Evolutionary conservation across 2,329 filamentous ascomycete species (phyloP), one percentile per base, ranked within the genome.

Genomic region (Mycosphaerella sp.): DNA sequence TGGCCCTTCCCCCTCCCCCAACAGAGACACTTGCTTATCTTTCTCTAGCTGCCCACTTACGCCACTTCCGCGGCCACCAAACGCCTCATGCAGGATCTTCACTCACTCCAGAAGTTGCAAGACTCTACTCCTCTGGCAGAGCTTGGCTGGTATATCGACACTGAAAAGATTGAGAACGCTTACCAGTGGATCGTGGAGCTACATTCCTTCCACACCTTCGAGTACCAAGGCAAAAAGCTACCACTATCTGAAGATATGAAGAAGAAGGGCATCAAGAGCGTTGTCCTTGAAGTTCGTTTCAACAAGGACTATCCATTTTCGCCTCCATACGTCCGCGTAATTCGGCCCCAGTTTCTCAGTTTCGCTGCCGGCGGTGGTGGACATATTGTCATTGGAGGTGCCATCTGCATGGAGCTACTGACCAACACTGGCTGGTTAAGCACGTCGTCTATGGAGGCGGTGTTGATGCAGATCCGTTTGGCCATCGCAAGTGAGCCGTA

Each of bases 131-230:
- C 82, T 0, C 67, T 81, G 1, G 78, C 84, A 55, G 80, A 86
- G 55, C 78, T 95, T 0, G 91, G 91, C 12, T 95, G 90, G 89
- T 89, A 89, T 65, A 83, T 95, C 52, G 80, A 95, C 64, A 72
- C 78, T 11, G 74, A 76, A 5, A 79, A 81, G 47, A 74, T 91
- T 38, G 79, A 74, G 21, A 95, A 91, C 64, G 77, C 90, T 58
- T 95, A 93, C 65, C 89, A 95, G 65, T 95, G 90, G 90, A 89
- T 95, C 55, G 83, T 95, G 5, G 87, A 95, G 68, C 74, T 96
- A 1, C 91, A 95, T 68, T 88, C 85, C 42, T 95, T 95, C 64
- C 68, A 73, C 1, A 63, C 60, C 6, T 65, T 69, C 54, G 57
- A 62, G 39, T 49, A 61, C 53, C 56, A 62, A 14, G 59, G 59